Evolutionary conservation across 108 stramenopile species (phyloP), one percentile per base, ranked within the genome.

Genomic region (Bacterosira constricta): DNA sequence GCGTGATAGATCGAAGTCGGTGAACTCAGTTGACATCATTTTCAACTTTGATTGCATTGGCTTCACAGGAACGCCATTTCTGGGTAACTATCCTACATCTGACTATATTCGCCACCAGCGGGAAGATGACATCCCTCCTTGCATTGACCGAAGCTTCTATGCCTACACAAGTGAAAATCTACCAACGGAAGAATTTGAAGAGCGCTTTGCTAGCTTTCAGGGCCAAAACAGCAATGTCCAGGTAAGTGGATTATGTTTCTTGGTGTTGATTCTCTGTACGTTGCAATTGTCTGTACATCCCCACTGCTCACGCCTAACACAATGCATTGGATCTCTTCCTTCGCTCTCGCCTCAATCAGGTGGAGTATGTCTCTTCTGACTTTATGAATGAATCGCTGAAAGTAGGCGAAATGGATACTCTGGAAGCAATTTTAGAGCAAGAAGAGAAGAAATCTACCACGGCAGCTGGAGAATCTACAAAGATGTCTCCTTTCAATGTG

Each of bases 41-140:
- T 84, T 84, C 71, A 84, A 84, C 61, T 84, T 84, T 45, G 83
- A 84, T 44, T 68, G 80, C 11, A 80, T 84, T 17, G 83, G 83
- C 0, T 84, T 84, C 61, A 84, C 83, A 7, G 83, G 83, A 37
- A 84, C 83, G 18, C 83, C 83, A 11, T 84, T 84, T 57, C 44
- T 84, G 46, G 83, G 81, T 46, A 84, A 84, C 37, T 79, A 84
- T 37, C 83, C 83, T 17, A 84, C 83, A 38, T 69, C 72, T 11
- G 68, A 77, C 49, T 84, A 84, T 32, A 81, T 84, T 64, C 76
- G 83, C 11, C 55, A 76, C 29, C 65, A 69, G 8, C 75, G 83
- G 0, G 73, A 73, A 51, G 83, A 84, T 29, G 64, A 80, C 26
- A 84, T 84, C 42, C 83, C 83, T 18, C 77, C 77, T 29, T 60